Base-by-base conservation (phyloP, 352 stramenopile species). In the Globisporangium viniferum region DNA sequence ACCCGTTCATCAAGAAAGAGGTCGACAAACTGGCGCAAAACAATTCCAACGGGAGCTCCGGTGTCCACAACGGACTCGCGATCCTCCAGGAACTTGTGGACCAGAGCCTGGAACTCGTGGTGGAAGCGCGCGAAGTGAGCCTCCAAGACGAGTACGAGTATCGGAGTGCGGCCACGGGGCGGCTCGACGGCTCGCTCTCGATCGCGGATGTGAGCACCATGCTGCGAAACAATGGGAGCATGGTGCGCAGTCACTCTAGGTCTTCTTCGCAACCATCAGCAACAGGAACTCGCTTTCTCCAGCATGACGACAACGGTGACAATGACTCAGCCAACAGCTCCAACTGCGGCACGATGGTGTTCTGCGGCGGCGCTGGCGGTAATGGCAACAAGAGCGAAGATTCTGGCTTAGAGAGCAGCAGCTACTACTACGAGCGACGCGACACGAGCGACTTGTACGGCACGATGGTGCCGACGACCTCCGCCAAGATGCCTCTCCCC, bases 61-160 rank as follows among this genome's bases (percentile, higher is more conserved):
- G 67, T 67, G 56, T 33, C 51, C 4, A 59, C 27, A 59, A 29
- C 31, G 85, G 85, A 1, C 68, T 93, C 0, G 75, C 81, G 3
- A 76, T 90, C 29, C 72, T 93, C 0, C 80, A 91, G 63, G 84
- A 93, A 60, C 73, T 93, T 18, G 82, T 90, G 22, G 84, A 92
- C 59, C 75, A 90, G 57, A 92, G 82, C 61, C 67, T 89, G 12
- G 83, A 93, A 61, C 75, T 90, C 7, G 71, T 94, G 8, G 69
- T 76, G 18, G 77, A 89, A 12, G 80, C 82, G 20, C 72, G 86
- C 22, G 80, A 86, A n/a, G 71, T 48, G 10, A 64, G 75, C 20
- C 67, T 71, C 18, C 77, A 90, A 66, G 82, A 90, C 49, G 84
- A 90, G 68, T 76, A 71, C 46, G 80, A 81, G 14, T 88, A 84